Conservation (phyloP, 208 protist species). For the Leishmania arabica region DNA sequence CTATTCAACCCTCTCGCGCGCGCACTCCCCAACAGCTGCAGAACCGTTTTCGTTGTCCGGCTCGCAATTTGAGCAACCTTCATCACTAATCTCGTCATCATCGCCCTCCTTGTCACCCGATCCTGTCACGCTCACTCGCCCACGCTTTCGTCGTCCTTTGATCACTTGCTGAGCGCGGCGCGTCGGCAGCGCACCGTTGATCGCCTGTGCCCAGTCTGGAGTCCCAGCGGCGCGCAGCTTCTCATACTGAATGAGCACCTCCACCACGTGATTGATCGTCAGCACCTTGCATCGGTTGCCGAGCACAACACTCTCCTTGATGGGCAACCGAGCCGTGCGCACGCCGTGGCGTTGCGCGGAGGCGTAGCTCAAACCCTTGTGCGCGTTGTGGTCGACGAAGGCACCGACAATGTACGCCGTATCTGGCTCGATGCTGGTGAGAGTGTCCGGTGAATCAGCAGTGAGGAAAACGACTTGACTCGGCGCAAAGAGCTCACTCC, state of each 20-base stretch:
- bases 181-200: slow-evolving; percentile 71
- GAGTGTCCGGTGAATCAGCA: slow-evolving; percentile 68
- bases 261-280: slow-evolving; percentile 89
- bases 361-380: slow-evolving; percentile 72
- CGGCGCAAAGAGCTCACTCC: slow-evolving; percentile 51
- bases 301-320: slow-evolving; percentile 78
- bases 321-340: slow-evolving; percentile 73
- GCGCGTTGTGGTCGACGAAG: slow-evolving; percentile 90
- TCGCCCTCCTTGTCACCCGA: background rate
- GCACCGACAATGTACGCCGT: slow-evolving; percentile 86
- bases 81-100: background rate
- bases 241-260: slow-evolving; percentile 71
- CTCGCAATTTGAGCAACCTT: background rate
- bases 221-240: slow-evolving; percentile 19
- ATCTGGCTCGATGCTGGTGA: slow-evolving; percentile 54
- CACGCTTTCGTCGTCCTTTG: slow-evolving; percentile 32
- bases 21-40: background rate
- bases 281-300: slow-evolving; percentile 90
- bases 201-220: slow-evolving; percentile 59
- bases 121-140: slow-evolving; percentile 5
- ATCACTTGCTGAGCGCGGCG: slow-evolving; percentile 57
- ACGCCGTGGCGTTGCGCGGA: slow-evolving; percentile 65
- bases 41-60: background rate
- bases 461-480: slow-evolving; percentile 75
- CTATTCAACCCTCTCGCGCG: too few species aligned